Evolutionary conservation across 495 filamentous ascomycete species (phyloP).

Genomic region (Haplographium delicatum): DNA sequence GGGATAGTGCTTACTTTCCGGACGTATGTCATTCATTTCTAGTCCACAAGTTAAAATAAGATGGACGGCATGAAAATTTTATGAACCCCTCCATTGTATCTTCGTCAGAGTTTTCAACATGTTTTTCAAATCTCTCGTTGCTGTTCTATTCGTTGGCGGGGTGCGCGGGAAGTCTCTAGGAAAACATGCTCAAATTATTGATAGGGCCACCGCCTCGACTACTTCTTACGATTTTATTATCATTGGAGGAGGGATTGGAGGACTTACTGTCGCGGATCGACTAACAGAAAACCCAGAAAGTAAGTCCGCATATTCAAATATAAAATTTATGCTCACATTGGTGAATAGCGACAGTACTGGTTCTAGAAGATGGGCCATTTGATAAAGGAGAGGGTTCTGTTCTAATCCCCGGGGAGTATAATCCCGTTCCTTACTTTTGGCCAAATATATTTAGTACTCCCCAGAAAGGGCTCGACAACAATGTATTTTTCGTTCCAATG

Average conservation of each 20-base stretch:
- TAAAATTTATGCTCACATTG: neutral
- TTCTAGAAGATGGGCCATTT: slow-evolving; percentile 43
- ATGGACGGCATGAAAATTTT: too few species aligned
- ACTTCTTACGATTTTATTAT: slow-evolving; percentile 44
- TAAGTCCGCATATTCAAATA: slow-evolving; percentile 20
- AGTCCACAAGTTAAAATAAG: too few species aligned
- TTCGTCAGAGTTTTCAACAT: too few species aligned
- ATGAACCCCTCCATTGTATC: too few species aligned
- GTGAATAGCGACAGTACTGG: slow-evolving; percentile 34
- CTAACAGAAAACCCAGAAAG: slow-evolving; percentile 41
- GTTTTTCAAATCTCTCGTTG: too few species aligned
- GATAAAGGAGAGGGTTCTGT: slow-evolving; percentile 30
- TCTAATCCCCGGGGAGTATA: slow-evolving; percentile 31
- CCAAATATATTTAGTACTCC: neutral
- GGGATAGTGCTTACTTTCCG: too few species aligned
- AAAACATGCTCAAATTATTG: slow-evolving; percentile 26
- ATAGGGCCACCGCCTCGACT: slow-evolving; percentile 2
- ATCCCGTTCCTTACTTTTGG: slow-evolving; percentile 30
- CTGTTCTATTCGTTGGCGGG: too few species aligned
- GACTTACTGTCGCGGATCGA: slow-evolving; percentile 40
- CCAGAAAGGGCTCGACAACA: slow-evolving; percentile 31
- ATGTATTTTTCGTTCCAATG: slow-evolving; percentile 38
- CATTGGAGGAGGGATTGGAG: slow-evolving; percentile 42
- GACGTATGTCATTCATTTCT: too few species aligned
- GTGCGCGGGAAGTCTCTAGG: too few species aligned